Conservation (phyloP, 371 early-diverging fungal species). For the Mortierella sp. region DNA sequence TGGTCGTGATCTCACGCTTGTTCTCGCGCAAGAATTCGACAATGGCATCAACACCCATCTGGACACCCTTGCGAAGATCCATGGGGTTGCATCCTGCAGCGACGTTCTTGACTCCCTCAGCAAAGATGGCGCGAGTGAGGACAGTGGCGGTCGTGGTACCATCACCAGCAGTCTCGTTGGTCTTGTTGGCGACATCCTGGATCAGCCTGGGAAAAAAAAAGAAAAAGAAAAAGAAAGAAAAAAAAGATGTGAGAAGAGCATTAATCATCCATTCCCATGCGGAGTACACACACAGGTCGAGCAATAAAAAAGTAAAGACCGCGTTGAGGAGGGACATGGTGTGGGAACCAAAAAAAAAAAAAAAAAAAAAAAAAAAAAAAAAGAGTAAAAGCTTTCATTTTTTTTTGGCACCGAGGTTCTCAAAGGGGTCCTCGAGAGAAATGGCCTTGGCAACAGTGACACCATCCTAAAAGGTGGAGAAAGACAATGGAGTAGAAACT, state of each 20-base stretch:
- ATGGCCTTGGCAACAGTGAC: slow-evolving; percentile 98
- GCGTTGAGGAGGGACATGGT: neutral
- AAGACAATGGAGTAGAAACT: neutral
- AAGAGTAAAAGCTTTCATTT: no score
- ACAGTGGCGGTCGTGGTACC: slow-evolving; percentile 99
- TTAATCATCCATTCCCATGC: neutral
- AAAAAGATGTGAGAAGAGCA: neutral
- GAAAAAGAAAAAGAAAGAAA: neutral
- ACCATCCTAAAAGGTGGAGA: slow-evolving; percentile 82
- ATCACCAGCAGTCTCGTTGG: slow-evolving; percentile 98
- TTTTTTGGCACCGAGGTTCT: slow-evolving; percentile 96
- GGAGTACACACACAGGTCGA: slow-evolving; percentile 2
- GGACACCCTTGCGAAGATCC: slow-evolving; percentile 97
- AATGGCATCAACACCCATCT: slow-evolving; percentile 91
- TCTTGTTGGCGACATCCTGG: slow-evolving; percentile 99
- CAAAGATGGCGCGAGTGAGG: slow-evolving; percentile 97
- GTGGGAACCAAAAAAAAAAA: no score
- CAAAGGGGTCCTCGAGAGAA: slow-evolving; percentile 94
- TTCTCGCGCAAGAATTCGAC: slow-evolving; percentile 89
- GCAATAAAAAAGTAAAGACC: neutral
- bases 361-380: no score
- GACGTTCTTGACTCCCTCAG: slow-evolving; percentile 98
- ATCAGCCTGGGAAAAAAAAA: slow-evolving; percentile 72
- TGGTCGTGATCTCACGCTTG: slow-evolving; percentile 91
- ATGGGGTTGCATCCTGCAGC: slow-evolving; percentile 99